These are phyloP conservation scores for Lachancea cidri DNA, from an alignment of 805 yeast genomes.

Conservation along the genomic window DNA sequence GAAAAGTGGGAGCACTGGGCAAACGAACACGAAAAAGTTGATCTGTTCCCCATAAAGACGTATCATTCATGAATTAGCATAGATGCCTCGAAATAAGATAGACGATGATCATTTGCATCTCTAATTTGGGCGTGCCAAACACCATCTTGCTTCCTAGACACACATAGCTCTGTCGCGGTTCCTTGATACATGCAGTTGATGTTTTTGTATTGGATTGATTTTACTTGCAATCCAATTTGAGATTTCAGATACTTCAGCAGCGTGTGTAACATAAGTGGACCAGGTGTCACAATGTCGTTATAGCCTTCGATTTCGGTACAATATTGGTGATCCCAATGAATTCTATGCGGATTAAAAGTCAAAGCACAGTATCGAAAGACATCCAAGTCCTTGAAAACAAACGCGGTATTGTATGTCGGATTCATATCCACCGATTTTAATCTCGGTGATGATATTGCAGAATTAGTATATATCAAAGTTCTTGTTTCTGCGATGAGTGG, in stretches of 20 bases:
- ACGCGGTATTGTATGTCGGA: slow-evolving; percentile 22
- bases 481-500: slow-evolving; percentile 47
- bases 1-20: slow-evolving; percentile 46
- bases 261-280: slow-evolving; percentile 68
- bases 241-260: slow-evolving; percentile 47
- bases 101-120: slow-evolving; percentile 16
- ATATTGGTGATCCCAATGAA: slow-evolving; percentile 66
- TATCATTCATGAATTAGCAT: background rate
- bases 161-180: slow-evolving; percentile 24
- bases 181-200: slow-evolving; percentile 39
- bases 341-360: slow-evolving; percentile 77
- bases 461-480: slow-evolving; percentile 54
- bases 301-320: slow-evolving; percentile 52
- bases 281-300: slow-evolving; percentile 64
- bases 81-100: background rate
- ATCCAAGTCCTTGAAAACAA: slow-evolving; percentile 36
- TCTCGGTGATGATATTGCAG: background rate
- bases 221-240: slow-evolving; percentile 18
- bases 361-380: slow-evolving; percentile 62
- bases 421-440: background rate
- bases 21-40: slow-evolving; percentile 33
- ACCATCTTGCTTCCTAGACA: slow-evolving; percentile 6
- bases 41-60: background rate
- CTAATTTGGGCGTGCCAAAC: slow-evolving; percentile 8
- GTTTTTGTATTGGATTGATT: slow-evolving; percentile 40